phyloP scores from a whole-genome alignment of 2,329 filamentous ascomycete genomes.

The Stemphylium vesicarium region DNA sequence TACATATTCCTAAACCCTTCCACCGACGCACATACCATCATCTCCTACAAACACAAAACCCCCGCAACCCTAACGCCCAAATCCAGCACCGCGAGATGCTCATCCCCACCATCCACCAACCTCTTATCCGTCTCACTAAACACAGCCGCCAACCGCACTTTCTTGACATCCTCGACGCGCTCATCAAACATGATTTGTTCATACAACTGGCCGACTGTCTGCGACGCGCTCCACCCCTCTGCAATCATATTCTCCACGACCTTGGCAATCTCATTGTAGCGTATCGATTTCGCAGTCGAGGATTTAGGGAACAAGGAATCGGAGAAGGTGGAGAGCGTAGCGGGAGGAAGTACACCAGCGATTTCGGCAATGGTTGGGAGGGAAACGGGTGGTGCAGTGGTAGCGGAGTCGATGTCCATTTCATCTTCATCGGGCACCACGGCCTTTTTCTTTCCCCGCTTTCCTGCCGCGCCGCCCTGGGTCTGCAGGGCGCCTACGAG shows the following conservation, averaged over 20 bases:
- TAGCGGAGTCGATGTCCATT: slow-evolving; percentile 54
- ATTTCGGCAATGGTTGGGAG: slow-evolving; percentile 89
- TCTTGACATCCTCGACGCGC: slow-evolving; percentile 79
- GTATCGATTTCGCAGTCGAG: slow-evolving; percentile 49
- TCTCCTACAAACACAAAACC: slow-evolving; percentile 62
- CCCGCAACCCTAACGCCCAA: slow-evolving; percentile 80
- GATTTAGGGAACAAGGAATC: slow-evolving; percentile 73
- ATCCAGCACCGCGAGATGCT: slow-evolving; percentile 90
- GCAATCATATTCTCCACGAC: slow-evolving; percentile 90
- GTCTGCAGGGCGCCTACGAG: slow-evolving; percentile 70
- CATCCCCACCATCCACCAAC: slow-evolving; percentile 91
- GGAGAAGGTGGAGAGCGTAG: slow-evolving; percentile 73
- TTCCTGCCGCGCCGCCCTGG: slow-evolving; percentile 25
- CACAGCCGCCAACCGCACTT: slow-evolving; percentile 85
- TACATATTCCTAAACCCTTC: background rate
- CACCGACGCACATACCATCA: background rate
- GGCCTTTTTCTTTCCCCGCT: slow-evolving; percentile 54
- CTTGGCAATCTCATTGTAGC: slow-evolving; percentile 76
- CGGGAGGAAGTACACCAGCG: slow-evolving; percentile 86
- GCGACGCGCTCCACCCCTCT: slow-evolving; percentile 94
- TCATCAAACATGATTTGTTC: slow-evolving; percentile 84
- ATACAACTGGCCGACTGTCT: slow-evolving; percentile 86
- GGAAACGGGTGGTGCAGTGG: slow-evolving; percentile 53
- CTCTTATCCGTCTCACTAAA: slow-evolving; percentile 97
- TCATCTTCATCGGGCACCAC: slow-evolving; percentile 60